These are phyloP conservation scores for Dactylellina cionopaga DNA, from an alignment of 2,329 filamentous ascomycete species.

Conservation along the genomic window DNA sequence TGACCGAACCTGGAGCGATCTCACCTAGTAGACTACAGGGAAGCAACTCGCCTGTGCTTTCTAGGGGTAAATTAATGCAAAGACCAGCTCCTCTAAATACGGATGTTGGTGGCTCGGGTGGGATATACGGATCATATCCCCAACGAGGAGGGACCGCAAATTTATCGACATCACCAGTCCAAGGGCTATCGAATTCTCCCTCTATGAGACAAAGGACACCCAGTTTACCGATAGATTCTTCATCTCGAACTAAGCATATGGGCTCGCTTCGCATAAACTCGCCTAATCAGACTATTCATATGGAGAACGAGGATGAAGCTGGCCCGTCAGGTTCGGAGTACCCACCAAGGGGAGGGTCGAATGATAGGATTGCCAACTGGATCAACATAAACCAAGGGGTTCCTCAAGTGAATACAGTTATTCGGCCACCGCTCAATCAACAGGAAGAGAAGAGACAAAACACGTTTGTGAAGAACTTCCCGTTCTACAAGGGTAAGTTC, in stretches of 20 bases:
- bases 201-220: slow-evolving; percentile 31
- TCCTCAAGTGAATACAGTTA: slow-evolving; percentile 46
- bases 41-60: slow-evolving; percentile 18
- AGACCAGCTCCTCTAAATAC: slow-evolving; percentile 38
- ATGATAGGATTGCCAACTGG: slow-evolving; percentile 46
- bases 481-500: slow-evolving; percentile 47
- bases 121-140: slow-evolving; percentile 26
- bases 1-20: slow-evolving; percentile 30
- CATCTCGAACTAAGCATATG: slow-evolving; percentile 11
- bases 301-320: slow-evolving; percentile 33
- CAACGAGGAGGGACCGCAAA: neutral
- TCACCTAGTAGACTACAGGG: slow-evolving; percentile 21
- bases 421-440: slow-evolving; percentile 40
- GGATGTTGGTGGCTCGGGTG: neutral
- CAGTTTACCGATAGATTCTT: slow-evolving; percentile 33
- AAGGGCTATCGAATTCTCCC: slow-evolving; percentile 19
- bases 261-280: slow-evolving; percentile 42
- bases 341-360: slow-evolving; percentile 20
- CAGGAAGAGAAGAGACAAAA: slow-evolving; percentile 42
- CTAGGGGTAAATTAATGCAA: slow-evolving; percentile 27
- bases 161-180: slow-evolving; percentile 41
- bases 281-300: slow-evolving; percentile 25
- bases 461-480: slow-evolving; percentile 50
- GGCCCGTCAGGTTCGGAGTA: slow-evolving; percentile 35
- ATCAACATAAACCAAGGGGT: slow-evolving; percentile 47